Conservation (phyloP, 768 basidiomycete species). For the Lactifluus echinatus region DNA sequence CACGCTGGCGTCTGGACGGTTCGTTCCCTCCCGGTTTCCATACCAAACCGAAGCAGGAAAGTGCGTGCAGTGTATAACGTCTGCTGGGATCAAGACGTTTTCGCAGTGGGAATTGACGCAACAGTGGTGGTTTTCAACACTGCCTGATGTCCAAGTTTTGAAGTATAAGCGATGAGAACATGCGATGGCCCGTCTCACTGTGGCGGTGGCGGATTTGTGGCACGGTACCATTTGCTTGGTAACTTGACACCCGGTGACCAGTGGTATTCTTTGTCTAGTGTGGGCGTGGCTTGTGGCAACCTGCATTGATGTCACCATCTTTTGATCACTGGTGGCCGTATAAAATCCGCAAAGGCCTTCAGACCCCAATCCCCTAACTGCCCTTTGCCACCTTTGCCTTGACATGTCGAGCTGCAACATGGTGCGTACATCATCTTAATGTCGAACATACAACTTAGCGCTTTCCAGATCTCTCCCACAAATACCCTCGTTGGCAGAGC, state of each 20-base stretch:
- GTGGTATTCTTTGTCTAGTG: not conserved
- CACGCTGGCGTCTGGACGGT: not conserved
- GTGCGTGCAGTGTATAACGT: not conserved
- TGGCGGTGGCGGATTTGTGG: not conserved
- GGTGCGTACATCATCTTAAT: not conserved
- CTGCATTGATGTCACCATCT: not conserved
- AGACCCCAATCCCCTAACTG: not conserved
- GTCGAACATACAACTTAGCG: not conserved
- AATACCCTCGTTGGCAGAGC: slow-evolving; percentile 3
- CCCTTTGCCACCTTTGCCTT: not conserved
- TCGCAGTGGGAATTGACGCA: not conserved
- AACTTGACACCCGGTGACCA: too few relatives aligned
- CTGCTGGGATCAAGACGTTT: not conserved
- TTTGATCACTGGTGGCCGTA: not conserved
- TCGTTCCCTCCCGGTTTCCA: not conserved
- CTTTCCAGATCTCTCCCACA: not conserved
- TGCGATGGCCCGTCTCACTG: not conserved
- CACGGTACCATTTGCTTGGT: not conserved
- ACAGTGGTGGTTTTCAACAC: not conserved
- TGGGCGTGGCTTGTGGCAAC: slow-evolving; percentile 10
- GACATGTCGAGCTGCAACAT: slow-evolving; percentile 6
- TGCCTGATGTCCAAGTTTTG: not conserved
- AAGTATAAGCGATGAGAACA: not conserved
- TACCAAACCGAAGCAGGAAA: not conserved
- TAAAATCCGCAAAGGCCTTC: not conserved